phyloP scores from a whole-genome alignment of 257 asterid species.

The Rehmannia glutinosa region DNA sequence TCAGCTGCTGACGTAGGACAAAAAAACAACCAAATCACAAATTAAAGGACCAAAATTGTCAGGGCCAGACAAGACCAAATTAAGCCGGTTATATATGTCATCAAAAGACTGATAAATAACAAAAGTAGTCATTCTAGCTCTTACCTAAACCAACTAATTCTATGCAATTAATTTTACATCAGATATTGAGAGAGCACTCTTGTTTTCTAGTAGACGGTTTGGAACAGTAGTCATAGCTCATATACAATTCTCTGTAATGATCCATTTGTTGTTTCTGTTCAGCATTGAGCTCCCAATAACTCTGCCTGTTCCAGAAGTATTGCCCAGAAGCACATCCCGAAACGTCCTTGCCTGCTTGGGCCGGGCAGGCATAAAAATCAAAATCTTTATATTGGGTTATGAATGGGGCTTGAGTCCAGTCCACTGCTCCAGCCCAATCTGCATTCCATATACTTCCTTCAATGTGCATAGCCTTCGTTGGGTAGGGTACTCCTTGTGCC shows the following conservation, averaged over 20 bases:
- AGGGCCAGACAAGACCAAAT: too few species aligned
- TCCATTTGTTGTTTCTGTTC: constrained; percentile 14
- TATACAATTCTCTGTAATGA: not conserved
- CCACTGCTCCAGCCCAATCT: constrained; percentile 39
- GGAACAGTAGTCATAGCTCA: constrained; percentile 43
- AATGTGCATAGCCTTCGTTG: constrained; percentile 33
- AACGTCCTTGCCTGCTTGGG: not conserved
- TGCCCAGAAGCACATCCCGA: not conserved
- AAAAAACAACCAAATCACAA: too few species aligned
- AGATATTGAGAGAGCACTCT: constrained; percentile 28
- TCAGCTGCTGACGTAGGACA: too few species aligned
- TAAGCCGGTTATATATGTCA: too few species aligned
- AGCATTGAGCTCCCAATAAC: constrained; percentile 11
- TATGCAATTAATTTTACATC: too few species aligned
- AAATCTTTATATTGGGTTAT: constrained; percentile 30
- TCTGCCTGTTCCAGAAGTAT: constrained; percentile 27
- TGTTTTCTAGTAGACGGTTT: constrained; percentile 5
- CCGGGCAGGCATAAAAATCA: constrained; percentile 22
- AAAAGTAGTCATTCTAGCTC: not conserved
- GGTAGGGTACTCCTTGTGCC: constrained; percentile 25
- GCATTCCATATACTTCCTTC: constrained; percentile 53
- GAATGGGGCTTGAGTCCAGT: constrained; percentile 50
- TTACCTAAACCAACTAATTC: too few species aligned
- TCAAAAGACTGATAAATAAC: too few species aligned
- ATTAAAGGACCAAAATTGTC: too few species aligned